These are phyloP conservation scores for Medicago lupulina DNA, from an alignment of 306 rosid species.

Conservation along the genomic window DNA sequence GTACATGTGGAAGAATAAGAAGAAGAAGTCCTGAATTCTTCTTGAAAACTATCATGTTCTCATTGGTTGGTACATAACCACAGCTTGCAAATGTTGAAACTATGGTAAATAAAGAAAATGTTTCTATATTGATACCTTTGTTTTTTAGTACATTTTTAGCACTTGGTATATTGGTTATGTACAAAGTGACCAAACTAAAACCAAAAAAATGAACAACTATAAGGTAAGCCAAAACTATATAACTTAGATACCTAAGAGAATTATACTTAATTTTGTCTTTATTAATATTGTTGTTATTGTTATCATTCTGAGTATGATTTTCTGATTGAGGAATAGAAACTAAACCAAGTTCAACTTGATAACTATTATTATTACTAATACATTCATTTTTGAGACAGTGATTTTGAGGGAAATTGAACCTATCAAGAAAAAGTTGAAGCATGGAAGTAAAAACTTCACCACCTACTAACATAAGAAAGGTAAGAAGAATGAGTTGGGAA, in stretches of 20 bases:
- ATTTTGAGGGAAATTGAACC: neutral
- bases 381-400: neutral
- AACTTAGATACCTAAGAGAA: conserved; percentile 32
- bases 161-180: conserved; percentile 42
- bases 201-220: conserved; percentile 40
- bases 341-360: conserved; percentile 41
- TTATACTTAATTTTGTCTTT: conserved; percentile 20
- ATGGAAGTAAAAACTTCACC: conserved; percentile 75
- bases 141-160: conserved; percentile 41
- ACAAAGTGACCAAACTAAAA: conserved; percentile 38
- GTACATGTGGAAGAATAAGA: conserved; percentile 47
- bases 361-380: neutral
- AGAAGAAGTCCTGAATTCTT: conserved; percentile 71
- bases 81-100: conserved; percentile 73
- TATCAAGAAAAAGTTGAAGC: conserved; percentile 46
- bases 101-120: conserved; percentile 62
- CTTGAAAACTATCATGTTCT: conserved; percentile 76
- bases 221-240: conserved; percentile 49
- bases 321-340: conserved; percentile 9
- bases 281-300: neutral
- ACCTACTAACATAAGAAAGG: conserved; percentile 64
- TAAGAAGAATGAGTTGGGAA: conserved; percentile 46
- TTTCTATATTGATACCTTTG: conserved; percentile 49
- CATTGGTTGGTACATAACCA: conserved; percentile 83
- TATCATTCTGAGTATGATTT: neutral